Evolutionary conservation across 2,329 filamentous ascomycete genomes (phyloP).

Genomic region (Fusarium staphyleae): DNA sequence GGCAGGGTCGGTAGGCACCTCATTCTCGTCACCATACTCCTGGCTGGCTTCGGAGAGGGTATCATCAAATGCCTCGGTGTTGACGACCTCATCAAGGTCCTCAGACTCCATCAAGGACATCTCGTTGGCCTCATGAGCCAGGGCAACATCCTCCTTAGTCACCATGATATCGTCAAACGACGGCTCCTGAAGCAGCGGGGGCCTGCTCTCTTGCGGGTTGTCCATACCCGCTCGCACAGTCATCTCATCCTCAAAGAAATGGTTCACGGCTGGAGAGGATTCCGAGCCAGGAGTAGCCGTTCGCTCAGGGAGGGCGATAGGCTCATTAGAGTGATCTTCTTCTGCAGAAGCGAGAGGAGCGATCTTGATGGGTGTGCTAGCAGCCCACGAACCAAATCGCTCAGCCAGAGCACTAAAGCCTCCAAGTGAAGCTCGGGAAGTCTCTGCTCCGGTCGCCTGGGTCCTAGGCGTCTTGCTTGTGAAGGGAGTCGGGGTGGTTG

Average conservation of each 20-base stretch:
- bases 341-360: constrained; percentile 35
- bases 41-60: constrained; percentile 67
- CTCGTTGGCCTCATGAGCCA: constrained; percentile 65
- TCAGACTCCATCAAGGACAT: constrained; percentile 63
- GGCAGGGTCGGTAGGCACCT: constrained; percentile 61
- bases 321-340: constrained; percentile 51
- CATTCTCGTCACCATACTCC: constrained; percentile 73
- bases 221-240: constrained; percentile 42
- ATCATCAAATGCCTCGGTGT: constrained; percentile 52
- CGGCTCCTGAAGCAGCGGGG: constrained; percentile 40
- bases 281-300: constrained; percentile 36
- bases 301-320: constrained; percentile 13
- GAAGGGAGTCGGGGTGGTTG: constrained; percentile 53
- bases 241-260: constrained; percentile 71
- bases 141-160: constrained; percentile 63
- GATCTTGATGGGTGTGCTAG: constrained; percentile 57
- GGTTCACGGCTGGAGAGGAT: constrained; percentile 52
- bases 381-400: constrained; percentile 68
- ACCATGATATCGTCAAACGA: constrained; percentile 55
- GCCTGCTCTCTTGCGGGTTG: constrained; percentile 14
- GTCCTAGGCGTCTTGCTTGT: constrained; percentile 36
- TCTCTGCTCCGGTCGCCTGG: constrained; percentile 8
- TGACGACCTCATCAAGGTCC: constrained; percentile 48
- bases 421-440: constrained; percentile 44
- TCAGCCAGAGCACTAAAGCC: constrained; percentile 71